Percentiles rank a stretch among this genome's conserved stretches.
These are phyloP conservation scores for Yamadazyma akitaensis DNA, from an alignment of 805 yeast genomes.

Conservation along the genomic window DNA sequence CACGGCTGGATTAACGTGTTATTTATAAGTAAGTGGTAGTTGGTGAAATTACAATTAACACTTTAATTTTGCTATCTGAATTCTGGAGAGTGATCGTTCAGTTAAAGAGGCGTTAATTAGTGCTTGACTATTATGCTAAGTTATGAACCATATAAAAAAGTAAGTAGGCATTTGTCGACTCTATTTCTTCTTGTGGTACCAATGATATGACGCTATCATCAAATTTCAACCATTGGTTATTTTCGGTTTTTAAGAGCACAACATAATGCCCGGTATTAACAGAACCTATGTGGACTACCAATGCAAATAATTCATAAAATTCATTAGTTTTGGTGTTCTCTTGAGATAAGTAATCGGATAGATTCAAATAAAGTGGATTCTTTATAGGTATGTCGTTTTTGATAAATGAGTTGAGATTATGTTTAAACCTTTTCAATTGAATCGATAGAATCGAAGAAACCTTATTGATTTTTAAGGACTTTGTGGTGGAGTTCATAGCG, in stretches of 20 bases:
- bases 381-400: constrained; percentile 75
- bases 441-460: constrained; percentile 78
- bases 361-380: constrained; percentile 70
- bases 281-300: constrained; percentile 86
- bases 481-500: constrained; percentile 55
- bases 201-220: constrained; percentile 83
- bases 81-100: no score
- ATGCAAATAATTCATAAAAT: constrained; percentile 78
- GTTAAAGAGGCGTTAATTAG: background rate
- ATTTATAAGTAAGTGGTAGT: no score
- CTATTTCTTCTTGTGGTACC: constrained; percentile 62
- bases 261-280: constrained; percentile 96
- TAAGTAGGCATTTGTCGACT: constrained; percentile 73
- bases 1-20: no score
- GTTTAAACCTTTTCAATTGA: constrained; percentile 81
- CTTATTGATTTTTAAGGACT: constrained; percentile 63
- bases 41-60: no score
- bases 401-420: constrained; percentile 42
- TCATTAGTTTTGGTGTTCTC: constrained; percentile 37
- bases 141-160: constrained; percentile 61
- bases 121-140: background rate
- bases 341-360: constrained; percentile 52
- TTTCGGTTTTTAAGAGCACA: constrained; percentile 67
- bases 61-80: no score
- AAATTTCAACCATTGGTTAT: constrained; percentile 83